Evolutionary conservation across 2,329 filamentous ascomycete genomes (phyloP).

Genomic region (Aspergillus pseudotamarii): DNA sequence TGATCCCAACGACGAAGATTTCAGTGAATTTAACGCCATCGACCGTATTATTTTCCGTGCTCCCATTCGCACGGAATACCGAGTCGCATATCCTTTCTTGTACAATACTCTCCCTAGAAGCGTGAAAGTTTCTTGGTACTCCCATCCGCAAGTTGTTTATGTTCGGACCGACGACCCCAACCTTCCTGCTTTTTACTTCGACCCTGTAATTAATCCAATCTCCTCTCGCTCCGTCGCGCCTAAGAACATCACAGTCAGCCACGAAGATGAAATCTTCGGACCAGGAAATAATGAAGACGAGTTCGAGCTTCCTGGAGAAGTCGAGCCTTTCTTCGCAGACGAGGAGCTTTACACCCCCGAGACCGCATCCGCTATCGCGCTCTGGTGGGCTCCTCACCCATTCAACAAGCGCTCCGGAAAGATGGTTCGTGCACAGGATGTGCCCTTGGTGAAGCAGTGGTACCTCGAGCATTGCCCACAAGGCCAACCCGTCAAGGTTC

Average conservation of each 20-base stretch:
- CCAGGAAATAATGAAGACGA: constrained; percentile 76
- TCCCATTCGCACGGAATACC: constrained; percentile 91
- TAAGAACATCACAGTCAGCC: constrained; percentile 88
- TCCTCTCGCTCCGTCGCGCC: constrained; percentile 91
- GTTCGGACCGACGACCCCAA: constrained; percentile 83
- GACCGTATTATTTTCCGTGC: constrained; percentile 98
- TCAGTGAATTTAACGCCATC: constrained; percentile 99
- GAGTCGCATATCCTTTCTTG: constrained; percentile 89
- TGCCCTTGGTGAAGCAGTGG: constrained; percentile 96
- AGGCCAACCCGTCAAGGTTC: constrained; percentile 91
- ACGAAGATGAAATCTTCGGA: constrained; percentile 94
- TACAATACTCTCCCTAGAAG: constrained; percentile 97
- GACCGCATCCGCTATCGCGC: constrained; percentile 84
- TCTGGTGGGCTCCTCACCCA: constrained; percentile 98
- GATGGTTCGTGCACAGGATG: constrained; percentile 97
- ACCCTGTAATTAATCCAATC: constrained; percentile 96
- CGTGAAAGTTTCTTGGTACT: constrained; percentile 91
- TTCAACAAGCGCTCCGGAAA: constrained; percentile 91
- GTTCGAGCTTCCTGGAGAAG: constrained; percentile 77
- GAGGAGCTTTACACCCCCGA: constrained; percentile 88
- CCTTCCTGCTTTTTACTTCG: constrained; percentile 95
- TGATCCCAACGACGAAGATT: constrained; percentile 97
- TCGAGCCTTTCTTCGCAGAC: constrained; percentile 86
- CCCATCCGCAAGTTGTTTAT: constrained; percentile 89
- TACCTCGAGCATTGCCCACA: constrained; percentile 94